Conservation (phyloP, 139 green algal genomes). For the Deuterostichococcus epilithicus region DNA sequence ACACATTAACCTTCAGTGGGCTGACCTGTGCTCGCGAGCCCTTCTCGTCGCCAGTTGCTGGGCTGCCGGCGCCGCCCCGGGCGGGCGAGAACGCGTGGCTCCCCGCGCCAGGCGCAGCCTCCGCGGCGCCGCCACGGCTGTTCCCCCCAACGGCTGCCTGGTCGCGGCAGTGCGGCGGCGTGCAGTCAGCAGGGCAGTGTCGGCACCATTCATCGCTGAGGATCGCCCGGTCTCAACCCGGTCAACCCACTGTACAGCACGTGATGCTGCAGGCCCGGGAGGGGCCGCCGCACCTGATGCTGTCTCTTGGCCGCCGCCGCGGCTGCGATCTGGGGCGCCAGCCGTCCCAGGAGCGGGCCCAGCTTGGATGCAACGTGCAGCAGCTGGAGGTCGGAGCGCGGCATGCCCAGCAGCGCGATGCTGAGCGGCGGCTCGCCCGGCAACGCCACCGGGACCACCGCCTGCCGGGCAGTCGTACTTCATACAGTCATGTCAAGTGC, state of each 20-base stretch:
- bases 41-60: not conserved
- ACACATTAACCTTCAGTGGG: no score
- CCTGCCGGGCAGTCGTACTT: constrained; percentile 1
- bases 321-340: constrained; percentile 7
- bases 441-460: constrained; percentile 2
- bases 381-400: constrained; percentile 34
- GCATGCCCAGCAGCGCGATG: constrained; percentile 34
- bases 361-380: constrained; percentile 28
- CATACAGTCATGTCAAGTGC: no score
- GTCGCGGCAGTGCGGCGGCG: no score
- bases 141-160: no score
- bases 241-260: no score
- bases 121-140: no score
- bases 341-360: constrained; percentile 23
- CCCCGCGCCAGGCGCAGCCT: not conserved
- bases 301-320: not conserved
- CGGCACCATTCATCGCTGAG: no score
- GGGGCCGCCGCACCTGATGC: not conserved
- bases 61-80: not conserved
- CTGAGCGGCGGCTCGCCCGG: constrained; percentile 16
- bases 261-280: no score
- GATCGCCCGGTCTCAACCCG: no score
- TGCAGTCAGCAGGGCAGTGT: no score
- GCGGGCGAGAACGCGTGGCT: not conserved
- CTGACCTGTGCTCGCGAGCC: not conserved